phyloP scores from a whole-genome alignment of 495 filamentous ascomycete genomes.

The Penicillium bovifimosum region DNA sequence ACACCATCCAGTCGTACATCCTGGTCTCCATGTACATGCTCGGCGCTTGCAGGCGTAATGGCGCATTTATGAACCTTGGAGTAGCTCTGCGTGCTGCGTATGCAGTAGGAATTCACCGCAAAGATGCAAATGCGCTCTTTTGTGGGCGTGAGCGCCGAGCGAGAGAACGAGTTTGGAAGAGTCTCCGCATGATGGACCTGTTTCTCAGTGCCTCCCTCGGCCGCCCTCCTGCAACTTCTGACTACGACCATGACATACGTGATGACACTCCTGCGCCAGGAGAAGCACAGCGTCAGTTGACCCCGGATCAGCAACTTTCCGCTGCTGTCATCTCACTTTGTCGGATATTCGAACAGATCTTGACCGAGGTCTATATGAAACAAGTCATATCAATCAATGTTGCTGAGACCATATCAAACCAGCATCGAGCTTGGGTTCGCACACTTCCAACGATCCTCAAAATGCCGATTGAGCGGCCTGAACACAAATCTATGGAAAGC shows the following conservation, averaged over 20 bases:
- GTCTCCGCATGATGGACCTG: constrained; percentile 54
- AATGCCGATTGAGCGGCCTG: constrained; percentile 31
- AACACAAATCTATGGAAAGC: constrained; percentile 42
- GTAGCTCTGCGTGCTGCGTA: constrained; percentile 55
- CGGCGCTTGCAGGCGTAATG: constrained; percentile 55
- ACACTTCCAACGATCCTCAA: constrained; percentile 32
- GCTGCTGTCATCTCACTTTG: constrained; percentile 40
- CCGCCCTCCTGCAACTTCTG: constrained; percentile 54
- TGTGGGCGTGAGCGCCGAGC: constrained; percentile 41
- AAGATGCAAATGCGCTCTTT: constrained; percentile 55
- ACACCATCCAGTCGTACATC: constrained; percentile 54
- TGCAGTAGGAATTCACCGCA: constrained; percentile 56
- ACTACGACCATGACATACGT: constrained; percentile 51
- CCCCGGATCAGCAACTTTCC: constrained; percentile 32
- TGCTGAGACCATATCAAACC: constrained; percentile 61
- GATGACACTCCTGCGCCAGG: constrained; percentile 20
- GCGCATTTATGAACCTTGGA: constrained; percentile 50
- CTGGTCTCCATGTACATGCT: constrained; percentile 58
- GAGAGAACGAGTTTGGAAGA: constrained; percentile 58
- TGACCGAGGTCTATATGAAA: constrained; percentile 63
- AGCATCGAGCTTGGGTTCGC: constrained; percentile 41
- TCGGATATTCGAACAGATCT: constrained; percentile 59
- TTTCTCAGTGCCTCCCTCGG: constrained; percentile 57
- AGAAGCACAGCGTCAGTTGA: constrained; percentile 18
- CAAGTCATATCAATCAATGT: constrained; percentile 62